phyloP scores from a whole-genome alignment of 2,329 filamentous ascomycete genomes.

The Diplocarpon mali region DNA sequence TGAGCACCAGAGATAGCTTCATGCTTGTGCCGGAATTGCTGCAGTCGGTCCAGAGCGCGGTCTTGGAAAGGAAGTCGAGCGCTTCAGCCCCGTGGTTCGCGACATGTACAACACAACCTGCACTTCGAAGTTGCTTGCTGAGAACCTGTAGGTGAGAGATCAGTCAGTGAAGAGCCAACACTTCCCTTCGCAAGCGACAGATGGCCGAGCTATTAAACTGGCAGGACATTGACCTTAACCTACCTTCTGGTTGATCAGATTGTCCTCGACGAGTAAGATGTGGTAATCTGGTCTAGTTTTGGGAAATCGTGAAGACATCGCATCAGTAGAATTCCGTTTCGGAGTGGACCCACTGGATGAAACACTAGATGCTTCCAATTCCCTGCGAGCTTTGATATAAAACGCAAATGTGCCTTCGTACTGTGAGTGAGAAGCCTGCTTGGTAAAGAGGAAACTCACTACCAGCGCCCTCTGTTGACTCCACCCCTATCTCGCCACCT shows the following conservation, averaged over 20 bases:
- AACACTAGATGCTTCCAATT: background rate
- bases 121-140: conserved; percentile 46
- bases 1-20: conserved; percentile 42
- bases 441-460: conserved; percentile 28
- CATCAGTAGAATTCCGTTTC: background rate
- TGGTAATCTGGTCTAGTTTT: conserved; percentile 9
- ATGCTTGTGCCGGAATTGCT: conserved; percentile 29
- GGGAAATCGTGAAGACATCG: background rate
- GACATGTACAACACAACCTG: conserved; percentile 47
- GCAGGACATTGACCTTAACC: too few relatives aligned
- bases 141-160: conserved; percentile 31
- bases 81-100: conserved; percentile 54
- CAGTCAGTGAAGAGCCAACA: too few relatives aligned
- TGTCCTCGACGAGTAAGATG: conserved; percentile 55
- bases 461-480: conserved; percentile 44
- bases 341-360: background rate
- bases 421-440: background rate
- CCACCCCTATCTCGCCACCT: conserved; percentile 53
- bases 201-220: too few relatives aligned
- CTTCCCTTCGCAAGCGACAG: too few relatives aligned
- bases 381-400: conserved; percentile 40
- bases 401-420: conserved; percentile 41
- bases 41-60: conserved; percentile 40
- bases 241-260: conserved; percentile 49
- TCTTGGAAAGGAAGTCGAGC: conserved; percentile 42